Evolutionary conservation across 2,329 filamentous ascomycete genomes (phyloP).

Genomic region (Alternaria viburni): DNA sequence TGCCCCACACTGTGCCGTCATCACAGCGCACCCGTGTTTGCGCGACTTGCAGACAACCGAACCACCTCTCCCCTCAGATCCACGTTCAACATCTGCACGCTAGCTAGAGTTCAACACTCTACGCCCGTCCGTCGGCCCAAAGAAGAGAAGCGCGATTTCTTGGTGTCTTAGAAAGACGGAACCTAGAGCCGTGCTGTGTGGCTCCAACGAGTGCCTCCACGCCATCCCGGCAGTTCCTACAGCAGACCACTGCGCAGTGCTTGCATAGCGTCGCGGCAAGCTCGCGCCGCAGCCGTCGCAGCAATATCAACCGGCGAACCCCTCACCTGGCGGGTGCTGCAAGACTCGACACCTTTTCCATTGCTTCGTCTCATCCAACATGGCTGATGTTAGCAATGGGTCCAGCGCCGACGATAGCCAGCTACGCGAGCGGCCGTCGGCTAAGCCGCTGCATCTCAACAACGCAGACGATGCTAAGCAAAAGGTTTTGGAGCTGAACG

Average conservation of each 20-base stretch:
- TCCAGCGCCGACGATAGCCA: conserved; percentile 36
- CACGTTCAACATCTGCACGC: conserved; percentile 32
- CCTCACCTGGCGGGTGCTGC: conserved; percentile 18
- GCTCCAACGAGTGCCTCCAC: conserved; percentile 17
- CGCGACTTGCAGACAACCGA: conserved; percentile 3
- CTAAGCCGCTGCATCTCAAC: conserved; percentile 37
- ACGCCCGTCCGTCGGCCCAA: conserved; percentile 12
- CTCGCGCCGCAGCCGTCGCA: conserved; percentile 26
- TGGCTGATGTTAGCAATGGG: conserved; percentile 32
- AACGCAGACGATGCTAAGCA: conserved; percentile 51
- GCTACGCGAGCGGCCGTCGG: conserved; percentile 37
- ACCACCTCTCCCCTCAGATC: conserved; percentile 13
- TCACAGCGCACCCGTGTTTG: conserved; percentile 5
- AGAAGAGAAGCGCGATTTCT: background rate
- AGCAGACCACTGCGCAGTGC: conserved; percentile 28
- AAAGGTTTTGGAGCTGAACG: conserved; percentile 58
- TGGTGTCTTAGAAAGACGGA: background rate
- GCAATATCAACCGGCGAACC: conserved; percentile 26
- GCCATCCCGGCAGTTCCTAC: conserved; percentile 25
- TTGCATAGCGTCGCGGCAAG: conserved; percentile 36
- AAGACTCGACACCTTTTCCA: conserved; percentile 21
- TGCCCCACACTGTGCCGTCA: conserved; percentile 16
- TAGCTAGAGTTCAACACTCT: conserved; percentile 47
- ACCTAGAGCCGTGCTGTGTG: background rate
- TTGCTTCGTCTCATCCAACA: conserved; percentile 23